Base-by-base conservation (phyloP, 305 asterid genomes). In the Withania somnifera region DNA sequence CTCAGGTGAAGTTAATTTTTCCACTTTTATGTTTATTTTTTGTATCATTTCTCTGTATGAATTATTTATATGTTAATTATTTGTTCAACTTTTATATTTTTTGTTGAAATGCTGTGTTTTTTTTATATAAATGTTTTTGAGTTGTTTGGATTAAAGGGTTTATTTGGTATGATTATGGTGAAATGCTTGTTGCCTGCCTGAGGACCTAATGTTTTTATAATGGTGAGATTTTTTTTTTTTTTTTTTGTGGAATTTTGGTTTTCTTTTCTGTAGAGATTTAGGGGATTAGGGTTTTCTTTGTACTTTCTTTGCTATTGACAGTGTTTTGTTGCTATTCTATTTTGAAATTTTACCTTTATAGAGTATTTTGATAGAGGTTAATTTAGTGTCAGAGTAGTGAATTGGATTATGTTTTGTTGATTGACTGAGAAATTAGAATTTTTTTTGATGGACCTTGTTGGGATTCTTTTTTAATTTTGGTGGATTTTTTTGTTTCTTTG, bases 1-100 rank as follows among this genome's bases (percentile, higher is more conserved):
- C 84, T 84, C 87, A 84, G 64, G 90, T 83, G 60, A 84, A 89
- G 40, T 45, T 42, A n/a, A 26, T 9, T 28, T 45, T 84, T 28
- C 10, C 77, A 26, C 5, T 45, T 32, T 13, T 52, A 40, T 38
- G 36, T 2, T 58, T 24, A 58, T 7, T 17, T 2, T 38, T 57
- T 57, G 77, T 51, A 7, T 60, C n/a, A 60, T 47, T 24, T 61
- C 15, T 80, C 28, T 60, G 11, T 17, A 40, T 42, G 17, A 7
- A 40, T 13, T 60, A 6, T 80, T 61, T 45, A 1, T 42, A 45
- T 45, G 71, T 61, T 61, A 6, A 42, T 50, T 45, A 5, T 5
- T 40, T 61, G 47, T 66, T 79, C 40, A 56, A 79, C 17, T 24
- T 42, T 20, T 60, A 11, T 2, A n/a, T 45, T 79, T 34, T 15